A percentile compares a stretch with the other conserved stretches of the same genome.
Evolutionary conservation across 2,329 filamentous ascomycete species (phyloP).

Genomic region (Trichoderma guizhouense): DNA sequence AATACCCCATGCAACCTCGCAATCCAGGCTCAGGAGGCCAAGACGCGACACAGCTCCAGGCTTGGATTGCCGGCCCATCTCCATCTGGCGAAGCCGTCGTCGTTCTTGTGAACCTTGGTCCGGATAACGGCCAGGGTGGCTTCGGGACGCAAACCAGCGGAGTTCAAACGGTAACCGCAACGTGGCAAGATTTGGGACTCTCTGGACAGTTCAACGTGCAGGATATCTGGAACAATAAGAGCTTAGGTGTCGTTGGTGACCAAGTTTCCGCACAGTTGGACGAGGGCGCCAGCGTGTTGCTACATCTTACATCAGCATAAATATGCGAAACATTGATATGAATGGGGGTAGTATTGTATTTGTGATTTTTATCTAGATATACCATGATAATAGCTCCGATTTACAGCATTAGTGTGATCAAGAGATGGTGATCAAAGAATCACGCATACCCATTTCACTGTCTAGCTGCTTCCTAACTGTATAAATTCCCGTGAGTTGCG

Average conservation of each 20-base stretch:
- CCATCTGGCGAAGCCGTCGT: constrained; percentile 18
- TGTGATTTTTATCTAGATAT: background rate
- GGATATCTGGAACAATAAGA: constrained; percentile 20
- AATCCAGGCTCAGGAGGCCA: constrained; percentile 21
- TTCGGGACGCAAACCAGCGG: constrained; percentile 16
- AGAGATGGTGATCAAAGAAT: background rate
- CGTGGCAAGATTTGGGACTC: constrained; percentile 21
- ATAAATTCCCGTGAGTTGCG: no score
- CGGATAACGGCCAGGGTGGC: constrained; percentile 21
- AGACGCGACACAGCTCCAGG: constrained; percentile 20
- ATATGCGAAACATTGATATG: background rate
- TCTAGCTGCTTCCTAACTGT: no score
- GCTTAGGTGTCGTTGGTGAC: background rate
- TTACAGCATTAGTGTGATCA: background rate
- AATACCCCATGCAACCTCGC: constrained; percentile 20
- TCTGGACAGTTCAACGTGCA: constrained; percentile 1
- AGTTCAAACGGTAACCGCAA: constrained; percentile 18
- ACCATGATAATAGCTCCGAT: background rate
- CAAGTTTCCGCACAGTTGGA: constrained; percentile 7
- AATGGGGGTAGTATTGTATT: background rate
- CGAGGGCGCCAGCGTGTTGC: background rate
- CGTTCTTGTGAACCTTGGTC: constrained; percentile 22
- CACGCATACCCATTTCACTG: no score
- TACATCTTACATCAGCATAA: background rate
- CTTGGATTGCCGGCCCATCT: constrained; percentile 22